Conservation (phyloP, 2,329 filamentous ascomycete genomes). For the Fusarium vanettenii region DNA sequence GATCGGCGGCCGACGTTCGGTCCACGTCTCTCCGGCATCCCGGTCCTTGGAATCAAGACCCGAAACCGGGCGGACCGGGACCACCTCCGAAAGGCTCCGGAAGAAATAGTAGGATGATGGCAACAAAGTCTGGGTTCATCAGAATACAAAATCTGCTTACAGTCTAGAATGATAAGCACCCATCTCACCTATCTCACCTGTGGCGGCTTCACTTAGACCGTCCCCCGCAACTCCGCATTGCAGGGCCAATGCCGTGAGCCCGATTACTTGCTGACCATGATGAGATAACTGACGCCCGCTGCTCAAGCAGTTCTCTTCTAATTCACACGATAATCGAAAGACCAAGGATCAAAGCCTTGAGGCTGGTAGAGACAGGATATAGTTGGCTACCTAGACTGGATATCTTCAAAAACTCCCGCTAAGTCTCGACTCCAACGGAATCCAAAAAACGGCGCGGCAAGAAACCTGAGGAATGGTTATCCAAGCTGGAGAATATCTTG, state of each 20-base stretch:
- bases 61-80: background rate
- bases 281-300: background rate
- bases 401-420: slow-evolving; percentile 32
- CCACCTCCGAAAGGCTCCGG: background rate
- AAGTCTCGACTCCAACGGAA: slow-evolving; percentile 3
- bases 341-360: background rate
- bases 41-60: background rate
- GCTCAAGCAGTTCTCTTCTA: background rate
- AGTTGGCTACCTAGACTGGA: background rate
- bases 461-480: background rate
- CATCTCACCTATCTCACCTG: background rate
- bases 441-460: background rate
- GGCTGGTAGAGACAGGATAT: background rate
- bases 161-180: background rate
- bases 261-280: slow-evolving; percentile 28
- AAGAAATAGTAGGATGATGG: background rate
- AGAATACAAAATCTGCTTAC: background rate
- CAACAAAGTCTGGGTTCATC: background rate
- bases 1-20: background rate
- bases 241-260: slow-evolving; percentile 24
- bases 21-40: background rate
- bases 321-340: background rate
- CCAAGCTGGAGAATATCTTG: background rate
- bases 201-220: background rate
- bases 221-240: slow-evolving; percentile 8